Evolutionary conservation across 2,329 filamentous ascomycete species (phyloP), one percentile per base, ranked within the genome.

Genomic region (Pestalotiopsis sp.): DNA sequence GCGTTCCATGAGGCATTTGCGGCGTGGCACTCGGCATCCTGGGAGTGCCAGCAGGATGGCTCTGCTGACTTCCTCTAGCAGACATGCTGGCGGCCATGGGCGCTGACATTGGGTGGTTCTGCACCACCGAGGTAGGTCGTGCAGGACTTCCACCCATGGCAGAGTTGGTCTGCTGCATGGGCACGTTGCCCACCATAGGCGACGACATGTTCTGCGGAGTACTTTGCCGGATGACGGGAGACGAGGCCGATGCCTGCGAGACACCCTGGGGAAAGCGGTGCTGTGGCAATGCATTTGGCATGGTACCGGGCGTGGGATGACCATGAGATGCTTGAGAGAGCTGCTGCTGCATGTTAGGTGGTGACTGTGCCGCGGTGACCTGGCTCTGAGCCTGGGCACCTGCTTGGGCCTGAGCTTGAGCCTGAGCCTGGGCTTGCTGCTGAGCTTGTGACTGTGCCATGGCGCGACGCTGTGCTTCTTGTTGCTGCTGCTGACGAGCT

Each of bases 91-190:
- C 85, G 0, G 88, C 81, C 85, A 90, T 89, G 4, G 89, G 86
- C 0, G 84, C 88, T 6, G 84, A 83, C 84, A 90, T 89, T 0
- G 86, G 83, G 67, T 86, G 86, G 66, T 85, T 87, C 70, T 90
- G 90, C 3, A 89, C 88, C 4, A 90, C 89, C 17, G 91, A 93
- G 0, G 90, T 82, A 17, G 91, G 90, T 59, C 91, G 84, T 20
- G 89, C 83, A 31, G 91, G 91, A 74, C 91, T 93, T 65, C 84
- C 89, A 23, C 89, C 90, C 84, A 92, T 90, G 73, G 86, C 91
- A 1, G 91, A 92, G 63, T 87, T 89, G 36, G 89, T 89, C 45
- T 86, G 85, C 70, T 91, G 88, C 90, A 92, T 92, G 0, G 88
- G 81, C 31, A 87, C 86, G 45, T 86, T 86, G 58, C 84, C 84